Evolutionary conservation across 495 filamentous ascomycete species (phyloP).

Genomic region (Hypoxylon perforatum): DNA sequence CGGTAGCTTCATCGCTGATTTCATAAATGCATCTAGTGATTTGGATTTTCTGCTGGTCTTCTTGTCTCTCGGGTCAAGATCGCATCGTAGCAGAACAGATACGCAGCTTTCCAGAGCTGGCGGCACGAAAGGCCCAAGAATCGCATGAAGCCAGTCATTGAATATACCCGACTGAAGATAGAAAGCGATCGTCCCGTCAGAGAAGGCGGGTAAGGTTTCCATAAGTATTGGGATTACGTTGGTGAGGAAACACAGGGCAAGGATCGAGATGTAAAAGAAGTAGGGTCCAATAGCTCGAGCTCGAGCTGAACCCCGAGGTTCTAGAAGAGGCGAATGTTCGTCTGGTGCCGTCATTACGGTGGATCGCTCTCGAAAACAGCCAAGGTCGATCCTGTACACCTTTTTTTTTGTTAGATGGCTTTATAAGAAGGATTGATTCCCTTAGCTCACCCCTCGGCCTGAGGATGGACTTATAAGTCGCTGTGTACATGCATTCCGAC

Average conservation of each 20-base stretch:
- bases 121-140: conserved; percentile 1
- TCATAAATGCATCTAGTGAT: conserved; percentile 1
- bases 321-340: conserved; percentile 12
- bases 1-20: conserved; percentile 11
- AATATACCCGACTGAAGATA: conserved; percentile 6
- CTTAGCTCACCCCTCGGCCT: neutral
- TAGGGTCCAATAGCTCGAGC: conserved; percentile 3
- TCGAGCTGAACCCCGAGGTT: neutral
- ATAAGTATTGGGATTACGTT: conserved; percentile 1
- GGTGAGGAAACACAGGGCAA: neutral
- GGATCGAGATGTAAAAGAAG: neutral
- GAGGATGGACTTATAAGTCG: neutral
- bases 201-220: neutral
- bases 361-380: neutral
- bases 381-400: neutral
- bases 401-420: neutral
- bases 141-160: conserved; percentile 10
- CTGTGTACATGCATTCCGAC: neutral
- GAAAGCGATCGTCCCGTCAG: neutral
- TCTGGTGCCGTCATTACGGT: conserved; percentile 1
- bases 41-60: conserved; percentile 8
- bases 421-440: neutral
- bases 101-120: conserved; percentile 7
- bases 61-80: neutral
- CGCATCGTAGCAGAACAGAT: conserved; percentile 3